These are phyloP conservation scores for Fraxinus sp. DNA, from an alignment of 305 asterid species.

Conservation along the genomic window DNA sequence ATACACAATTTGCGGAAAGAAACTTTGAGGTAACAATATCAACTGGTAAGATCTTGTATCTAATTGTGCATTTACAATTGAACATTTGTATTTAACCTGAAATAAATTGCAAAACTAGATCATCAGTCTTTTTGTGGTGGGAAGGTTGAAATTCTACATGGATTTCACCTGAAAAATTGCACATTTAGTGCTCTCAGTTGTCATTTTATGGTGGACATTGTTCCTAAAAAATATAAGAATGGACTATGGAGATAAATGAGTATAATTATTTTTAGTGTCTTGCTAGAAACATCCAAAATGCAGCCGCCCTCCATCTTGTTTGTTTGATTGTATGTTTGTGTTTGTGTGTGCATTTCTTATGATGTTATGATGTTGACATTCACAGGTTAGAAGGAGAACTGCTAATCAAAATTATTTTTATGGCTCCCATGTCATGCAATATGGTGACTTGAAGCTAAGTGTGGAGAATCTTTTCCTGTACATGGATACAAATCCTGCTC, in stretches of 20 bases:
- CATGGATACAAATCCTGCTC: constrained; percentile 81
- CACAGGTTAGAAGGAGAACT: constrained; percentile 77
- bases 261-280: background rate
- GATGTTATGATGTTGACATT: constrained; percentile 10
- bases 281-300: background rate
- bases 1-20: constrained; percentile 63
- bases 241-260: background rate
- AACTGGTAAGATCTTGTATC: constrained; percentile 47
- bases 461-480: constrained; percentile 53
- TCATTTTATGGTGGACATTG: background rate
- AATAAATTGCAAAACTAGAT: background rate
- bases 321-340: background rate
- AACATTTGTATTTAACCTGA: background rate
- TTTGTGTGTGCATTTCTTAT: background rate
- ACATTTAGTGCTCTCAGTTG: background rate
- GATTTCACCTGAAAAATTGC: background rate
- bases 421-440: constrained; percentile 97
- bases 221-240: background rate
- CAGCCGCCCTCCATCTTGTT: background rate
- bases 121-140: background rate
- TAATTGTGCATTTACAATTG: background rate
- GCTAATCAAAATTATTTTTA: constrained; percentile 50
- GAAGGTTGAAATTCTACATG: background rate
- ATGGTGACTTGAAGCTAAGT: constrained; percentile 62
- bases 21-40: constrained; percentile 69